A percentile compares a stretch with the other conserved stretches of the same genome.
These are phyloP conservation scores for Russula sp. DNA, from an alignment of 768 basidiomycete species.

Conservation along the genomic window DNA sequence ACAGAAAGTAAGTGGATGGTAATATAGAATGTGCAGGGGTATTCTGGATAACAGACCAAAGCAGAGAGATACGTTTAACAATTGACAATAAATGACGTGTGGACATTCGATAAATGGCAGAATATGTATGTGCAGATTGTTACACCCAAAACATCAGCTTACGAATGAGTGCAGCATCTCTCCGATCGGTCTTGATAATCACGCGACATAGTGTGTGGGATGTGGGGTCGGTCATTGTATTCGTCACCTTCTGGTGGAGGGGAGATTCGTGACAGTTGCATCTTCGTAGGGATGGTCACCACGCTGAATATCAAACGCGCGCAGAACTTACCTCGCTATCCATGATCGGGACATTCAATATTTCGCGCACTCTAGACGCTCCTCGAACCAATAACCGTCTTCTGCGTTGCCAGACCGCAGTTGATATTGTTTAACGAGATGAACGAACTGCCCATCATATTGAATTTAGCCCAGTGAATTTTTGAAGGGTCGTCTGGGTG, in stretches of 20 bases:
- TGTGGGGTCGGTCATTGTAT: slow-evolving; percentile 36
- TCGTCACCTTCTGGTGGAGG: slow-evolving; percentile 47
- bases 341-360: slow-evolving; percentile 65
- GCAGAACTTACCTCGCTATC: slow-evolving; percentile 54
- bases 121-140: slow-evolving; percentile 3
- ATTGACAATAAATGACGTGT: slow-evolving; percentile 19
- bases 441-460: slow-evolving; percentile 85
- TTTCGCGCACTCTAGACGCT: slow-evolving; percentile 48
- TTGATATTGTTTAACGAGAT: slow-evolving; percentile 75
- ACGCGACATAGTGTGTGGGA: slow-evolving; percentile 31
- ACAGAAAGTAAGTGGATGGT: slow-evolving; percentile 2
- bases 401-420: slow-evolving; percentile 56
- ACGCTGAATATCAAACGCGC: not conserved
- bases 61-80: slow-evolving; percentile 10
- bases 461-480: slow-evolving; percentile 96
- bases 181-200: slow-evolving; percentile 31
- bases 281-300: slow-evolving; percentile 40
- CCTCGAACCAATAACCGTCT: slow-evolving; percentile 58
- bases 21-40: slow-evolving; percentile 16
- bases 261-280: slow-evolving; percentile 64
- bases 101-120: slow-evolving; percentile 8
- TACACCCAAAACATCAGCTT: slow-evolving; percentile 35
- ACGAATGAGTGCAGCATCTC: slow-evolving; percentile 35
- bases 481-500: slow-evolving; percentile 59
- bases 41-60: slow-evolving; percentile 22